Conservation (phyloP, 2,329 filamentous ascomycete genomes). For the Falciphora oryzae region DNA sequence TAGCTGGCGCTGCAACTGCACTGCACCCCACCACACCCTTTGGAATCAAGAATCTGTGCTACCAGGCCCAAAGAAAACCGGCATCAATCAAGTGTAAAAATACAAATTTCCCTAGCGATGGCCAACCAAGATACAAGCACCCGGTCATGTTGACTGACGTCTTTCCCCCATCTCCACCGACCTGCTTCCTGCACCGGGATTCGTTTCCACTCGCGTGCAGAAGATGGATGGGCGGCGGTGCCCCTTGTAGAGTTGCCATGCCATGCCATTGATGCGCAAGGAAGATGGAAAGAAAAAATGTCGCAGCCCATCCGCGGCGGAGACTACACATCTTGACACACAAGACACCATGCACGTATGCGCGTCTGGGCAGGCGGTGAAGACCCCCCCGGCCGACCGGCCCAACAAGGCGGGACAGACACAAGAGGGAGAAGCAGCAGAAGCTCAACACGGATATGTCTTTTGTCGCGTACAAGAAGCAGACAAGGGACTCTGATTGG, state of each 20-base stretch:
- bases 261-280: too few species aligned
- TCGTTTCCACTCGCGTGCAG: not conserved
- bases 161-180: not conserved
- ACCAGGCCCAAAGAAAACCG: not conserved
- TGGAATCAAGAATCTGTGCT: not conserved
- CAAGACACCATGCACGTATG: not conserved
- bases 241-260: not conserved
- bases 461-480: not conserved
- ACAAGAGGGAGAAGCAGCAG: not conserved
- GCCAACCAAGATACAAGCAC: slow-evolving; percentile 1
- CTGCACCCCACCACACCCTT: not conserved
- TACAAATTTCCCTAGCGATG: not conserved
- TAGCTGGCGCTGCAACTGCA: not conserved
- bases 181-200: not conserved
- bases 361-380: not conserved
- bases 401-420: not conserved
- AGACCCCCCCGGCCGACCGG: not conserved
- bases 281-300: not conserved
- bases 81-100: not conserved
- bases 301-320: not conserved
- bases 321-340: not conserved
- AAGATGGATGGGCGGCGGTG: not conserved
- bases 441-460: not conserved
- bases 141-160: slow-evolving; percentile 4
- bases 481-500: too few species aligned